Evolutionary conservation across 345 rosid genomes (phyloP), one percentile per base, ranked within the genome.

Genomic region (Populus deltoides): DNA sequence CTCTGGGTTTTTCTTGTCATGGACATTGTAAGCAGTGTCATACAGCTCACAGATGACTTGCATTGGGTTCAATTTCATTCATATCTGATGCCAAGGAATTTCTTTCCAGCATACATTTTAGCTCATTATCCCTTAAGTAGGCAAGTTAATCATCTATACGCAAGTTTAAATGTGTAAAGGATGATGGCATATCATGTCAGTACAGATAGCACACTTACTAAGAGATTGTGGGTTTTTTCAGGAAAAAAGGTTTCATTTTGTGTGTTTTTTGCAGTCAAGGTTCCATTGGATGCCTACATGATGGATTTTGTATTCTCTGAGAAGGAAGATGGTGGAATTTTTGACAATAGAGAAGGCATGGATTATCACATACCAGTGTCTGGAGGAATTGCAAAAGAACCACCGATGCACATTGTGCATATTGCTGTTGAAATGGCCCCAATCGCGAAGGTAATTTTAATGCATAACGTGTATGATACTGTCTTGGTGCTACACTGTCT

Each of bases 231-330:
- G 35, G 7, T 63, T 63, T 63, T 16, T 20, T 53, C 67, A 11
- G 8, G 35, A 63, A 12, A 18, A 67, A 76, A 7, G 62, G 35
- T 49, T 17, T 79, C 55, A 69, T 41, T 78, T 75, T 77, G 36
- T 77, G 77, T 76, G 75, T 77, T 77, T 41, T 84, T 78, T 83
- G 80, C 94, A 93, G 99, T 94, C 73, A 87, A 88, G 84, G 93
- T 95, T 38, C 99, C 99, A 7, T 75, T 95, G 80, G 98, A 95
- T 90, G 98, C 97, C 66, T 91, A 93, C 83, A 73, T 87, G 97
- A 91, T 95, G 92, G 99, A 95, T 83, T 95, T 95, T 85, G 99
- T 95, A 75, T 95, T 95, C 86, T 93, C 98, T 35, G 99, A 95
- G 89, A 82, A 62, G 85, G 94, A 93, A 78, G 92, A 91, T 78